phyloP scores from a whole-genome alignment of 148 eudicot species.

The Gaultheria prostrata region DNA sequence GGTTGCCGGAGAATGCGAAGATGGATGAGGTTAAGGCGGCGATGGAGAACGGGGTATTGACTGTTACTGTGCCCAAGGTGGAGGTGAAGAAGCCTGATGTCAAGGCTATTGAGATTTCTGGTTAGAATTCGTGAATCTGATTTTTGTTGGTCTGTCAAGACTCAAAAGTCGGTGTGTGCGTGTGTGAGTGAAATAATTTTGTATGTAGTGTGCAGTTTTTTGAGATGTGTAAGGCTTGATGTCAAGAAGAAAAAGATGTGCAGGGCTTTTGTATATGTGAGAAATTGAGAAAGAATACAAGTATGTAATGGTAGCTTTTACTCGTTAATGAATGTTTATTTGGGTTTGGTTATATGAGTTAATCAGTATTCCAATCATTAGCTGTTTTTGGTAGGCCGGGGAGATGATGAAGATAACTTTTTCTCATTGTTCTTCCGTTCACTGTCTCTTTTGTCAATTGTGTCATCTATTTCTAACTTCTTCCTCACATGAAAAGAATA shows the following conservation, averaged over 20 bases:
- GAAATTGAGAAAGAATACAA: background rate
- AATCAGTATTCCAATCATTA: no score
- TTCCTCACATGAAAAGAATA: no score
- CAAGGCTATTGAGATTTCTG: constrained; percentile 39
- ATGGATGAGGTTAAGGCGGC: constrained; percentile 35
- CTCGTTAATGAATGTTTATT: no score
- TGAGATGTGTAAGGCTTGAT: background rate
- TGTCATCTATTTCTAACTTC: no score
- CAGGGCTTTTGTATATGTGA: background rate
- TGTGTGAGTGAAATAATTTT: no score
- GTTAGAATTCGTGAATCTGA: background rate
- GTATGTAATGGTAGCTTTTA: no score
- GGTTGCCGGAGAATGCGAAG: constrained; percentile 48
- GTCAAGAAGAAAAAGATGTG: background rate
- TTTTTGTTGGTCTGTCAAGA: background rate
- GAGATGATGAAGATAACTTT: no score
- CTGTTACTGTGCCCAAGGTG: constrained; percentile 42
- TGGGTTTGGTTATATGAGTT: no score
- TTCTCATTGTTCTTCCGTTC: no score
- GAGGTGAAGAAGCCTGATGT: constrained; percentile 36
- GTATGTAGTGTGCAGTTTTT: no score
- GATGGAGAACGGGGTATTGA: constrained; percentile 51
- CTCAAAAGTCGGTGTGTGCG: background rate
- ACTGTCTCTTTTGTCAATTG: no score
- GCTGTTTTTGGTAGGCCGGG: no score